Conservation (phyloP, 495 filamentous ascomycete species). For the Neurospora pannonica region DNA sequence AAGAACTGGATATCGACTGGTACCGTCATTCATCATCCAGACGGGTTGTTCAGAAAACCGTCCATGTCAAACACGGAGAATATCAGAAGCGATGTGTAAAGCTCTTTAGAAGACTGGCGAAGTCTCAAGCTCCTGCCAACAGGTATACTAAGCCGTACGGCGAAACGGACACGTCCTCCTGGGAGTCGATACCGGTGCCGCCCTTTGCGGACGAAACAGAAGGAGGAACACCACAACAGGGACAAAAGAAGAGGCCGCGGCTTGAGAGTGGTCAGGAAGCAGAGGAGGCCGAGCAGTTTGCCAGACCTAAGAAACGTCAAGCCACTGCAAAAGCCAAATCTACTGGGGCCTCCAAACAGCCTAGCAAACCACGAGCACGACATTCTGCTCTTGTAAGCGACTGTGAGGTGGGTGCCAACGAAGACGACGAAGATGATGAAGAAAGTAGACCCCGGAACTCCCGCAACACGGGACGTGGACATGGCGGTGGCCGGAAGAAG, state of each 20-base stretch:
- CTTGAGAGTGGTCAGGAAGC: constrained; percentile 1
- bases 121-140: constrained; percentile 19
- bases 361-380: background rate
- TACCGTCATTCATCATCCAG: constrained; percentile 28
- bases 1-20: constrained; percentile 26
- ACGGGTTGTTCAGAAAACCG: constrained; percentile 30
- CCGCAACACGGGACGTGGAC: background rate
- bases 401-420: constrained; percentile 3
- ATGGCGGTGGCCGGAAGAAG: constrained; percentile 5
- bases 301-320: constrained; percentile 10
- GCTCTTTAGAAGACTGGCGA: constrained; percentile 29
- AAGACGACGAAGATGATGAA: constrained; percentile 9
- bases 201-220: constrained; percentile 25
- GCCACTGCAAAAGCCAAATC: constrained; percentile 7
- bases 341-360: background rate
- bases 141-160: constrained; percentile 16
- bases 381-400: background rate
- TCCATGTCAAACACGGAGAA: constrained; percentile 35
- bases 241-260: background rate
- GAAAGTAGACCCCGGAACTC: background rate
- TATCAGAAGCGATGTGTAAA: constrained; percentile 37
- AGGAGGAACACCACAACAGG: background rate
- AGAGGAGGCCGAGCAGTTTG: constrained; percentile 11
- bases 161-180: constrained; percentile 19
- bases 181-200: constrained; percentile 19